phyloP scores from a whole-genome alignment of 2,329 filamentous ascomycete genomes.

The Xylariaceae sp. region DNA sequence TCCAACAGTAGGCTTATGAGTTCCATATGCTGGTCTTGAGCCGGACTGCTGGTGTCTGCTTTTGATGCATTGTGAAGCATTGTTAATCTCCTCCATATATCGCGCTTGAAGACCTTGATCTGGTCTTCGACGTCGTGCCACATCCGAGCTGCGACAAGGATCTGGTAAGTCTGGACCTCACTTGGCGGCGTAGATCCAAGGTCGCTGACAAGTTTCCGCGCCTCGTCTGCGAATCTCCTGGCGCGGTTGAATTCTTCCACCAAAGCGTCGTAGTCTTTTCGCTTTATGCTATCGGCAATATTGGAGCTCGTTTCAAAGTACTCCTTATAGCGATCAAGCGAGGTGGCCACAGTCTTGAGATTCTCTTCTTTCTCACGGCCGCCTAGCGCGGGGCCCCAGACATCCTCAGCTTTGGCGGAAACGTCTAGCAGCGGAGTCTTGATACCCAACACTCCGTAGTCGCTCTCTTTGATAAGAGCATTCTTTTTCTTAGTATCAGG shows the following conservation, averaged over 20 bases:
- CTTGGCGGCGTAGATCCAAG: conserved; percentile 55
- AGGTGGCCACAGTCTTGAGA: conserved; percentile 71
- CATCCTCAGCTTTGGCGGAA: conserved; percentile 89
- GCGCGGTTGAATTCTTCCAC: conserved; percentile 84
- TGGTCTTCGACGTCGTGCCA: conserved; percentile 92
- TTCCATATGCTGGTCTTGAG: conserved; percentile 84
- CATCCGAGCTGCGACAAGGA: conserved; percentile 86
- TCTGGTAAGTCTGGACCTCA: conserved; percentile 78
- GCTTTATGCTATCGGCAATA: conserved; percentile 79
- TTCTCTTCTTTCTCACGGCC: conserved; percentile 88
- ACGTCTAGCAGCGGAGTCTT: conserved; percentile 84
- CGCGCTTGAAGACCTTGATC: conserved; percentile 79
- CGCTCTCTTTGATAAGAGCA: conserved; percentile 85
- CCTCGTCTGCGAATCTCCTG: conserved; percentile 76
- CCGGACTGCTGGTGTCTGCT: conserved; percentile 48
- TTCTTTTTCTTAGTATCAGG: conserved; percentile 72
- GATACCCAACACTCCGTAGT: conserved; percentile 84
- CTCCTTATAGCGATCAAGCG: conserved; percentile 74
- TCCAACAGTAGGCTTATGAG: conserved; percentile 87
- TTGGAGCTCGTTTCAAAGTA: conserved; percentile 76
- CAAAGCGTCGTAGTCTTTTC: conserved; percentile 83
- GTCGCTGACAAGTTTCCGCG: conserved; percentile 61
- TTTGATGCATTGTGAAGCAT: conserved; percentile 56
- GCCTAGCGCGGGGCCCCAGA: conserved; percentile 92
- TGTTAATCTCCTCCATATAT: conserved; percentile 79